Evolutionary conservation across 176 grass and related monocot genomes (phyloP).

Genomic region (Chrysopogon serrulatus): DNA sequence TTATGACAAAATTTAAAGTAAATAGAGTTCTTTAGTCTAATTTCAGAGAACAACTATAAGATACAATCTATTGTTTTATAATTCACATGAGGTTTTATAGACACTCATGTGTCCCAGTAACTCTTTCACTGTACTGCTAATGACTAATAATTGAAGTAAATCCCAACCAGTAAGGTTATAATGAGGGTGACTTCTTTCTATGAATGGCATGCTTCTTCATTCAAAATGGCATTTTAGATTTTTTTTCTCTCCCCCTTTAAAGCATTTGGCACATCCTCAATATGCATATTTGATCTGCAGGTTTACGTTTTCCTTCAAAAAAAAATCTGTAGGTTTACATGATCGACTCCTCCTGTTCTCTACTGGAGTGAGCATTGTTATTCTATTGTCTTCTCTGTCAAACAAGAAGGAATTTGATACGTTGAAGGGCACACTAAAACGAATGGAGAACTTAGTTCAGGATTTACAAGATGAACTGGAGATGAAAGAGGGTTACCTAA

Average conservation of each 20-base stretch:
- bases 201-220: conserved; percentile 10
- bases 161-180: background rate
- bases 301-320: no score
- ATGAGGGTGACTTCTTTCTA: conserved; percentile 8
- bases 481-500: conserved; percentile 84
- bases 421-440: conserved; percentile 58
- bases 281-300: conserved; percentile 35
- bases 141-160: conserved; percentile 17
- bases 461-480: conserved; percentile 97
- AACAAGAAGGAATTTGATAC: conserved; percentile 73
- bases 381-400: conserved; percentile 59
- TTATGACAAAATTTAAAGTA: no score
- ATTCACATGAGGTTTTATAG: background rate
- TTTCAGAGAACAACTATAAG: background rate
- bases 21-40: background rate
- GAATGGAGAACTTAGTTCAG: conserved; percentile 80
- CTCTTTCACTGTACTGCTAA: background rate
- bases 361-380: conserved; percentile 60
- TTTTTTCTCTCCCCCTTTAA: background rate
- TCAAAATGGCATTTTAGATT: background rate
- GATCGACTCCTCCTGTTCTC: conserved; percentile 55
- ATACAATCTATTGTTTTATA: background rate
- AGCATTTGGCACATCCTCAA: conserved; percentile 14
- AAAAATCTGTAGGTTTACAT: no score
- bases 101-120: background rate